Percentiles rank a stretch among this genome's conserved stretches.
These are phyloP conservation scores for Citrus inodora DNA, from an alignment of 345 rosid species.

Conservation along the genomic window DNA sequence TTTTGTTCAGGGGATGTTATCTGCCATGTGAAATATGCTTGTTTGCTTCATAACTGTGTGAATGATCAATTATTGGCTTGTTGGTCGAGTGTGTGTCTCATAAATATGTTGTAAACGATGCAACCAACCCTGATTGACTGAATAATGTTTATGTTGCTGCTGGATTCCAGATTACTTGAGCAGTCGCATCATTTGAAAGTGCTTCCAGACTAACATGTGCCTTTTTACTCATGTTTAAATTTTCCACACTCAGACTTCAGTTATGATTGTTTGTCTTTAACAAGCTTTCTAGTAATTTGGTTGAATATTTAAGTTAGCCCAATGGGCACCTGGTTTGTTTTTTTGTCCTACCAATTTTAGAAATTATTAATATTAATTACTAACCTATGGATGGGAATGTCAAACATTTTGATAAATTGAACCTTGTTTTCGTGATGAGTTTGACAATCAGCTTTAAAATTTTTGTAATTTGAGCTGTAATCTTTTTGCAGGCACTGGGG, in stretches of 20 bases:
- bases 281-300: not conserved
- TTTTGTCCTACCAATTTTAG: not conserved
- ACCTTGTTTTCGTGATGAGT: slow-evolving; percentile 2
- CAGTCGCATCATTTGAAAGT: not conserved
- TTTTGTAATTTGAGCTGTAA: not conserved
- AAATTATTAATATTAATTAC: not conserved
- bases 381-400: not conserved
- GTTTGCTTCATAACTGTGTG: not conserved
- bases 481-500: slow-evolving; percentile 80
- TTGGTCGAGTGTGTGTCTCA: too few relatives aligned
- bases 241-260: not conserved
- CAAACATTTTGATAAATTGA: not conserved
- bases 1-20: not conserved
- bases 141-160: not conserved
- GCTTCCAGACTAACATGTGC: not conserved
- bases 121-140: not conserved
- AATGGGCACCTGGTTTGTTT: not conserved
- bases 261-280: not conserved
- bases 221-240: not conserved
- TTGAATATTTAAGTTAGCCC: not conserved
- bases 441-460: not conserved
- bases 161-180: not conserved
- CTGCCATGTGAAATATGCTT: not conserved
- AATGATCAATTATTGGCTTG: not conserved
- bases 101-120: not conserved